Percentiles rank a stretch among this genome's conserved stretches.
Conservation (phyloP, 495 filamentous ascomycete genomes). For the Penicillium alfredii region DNA sequence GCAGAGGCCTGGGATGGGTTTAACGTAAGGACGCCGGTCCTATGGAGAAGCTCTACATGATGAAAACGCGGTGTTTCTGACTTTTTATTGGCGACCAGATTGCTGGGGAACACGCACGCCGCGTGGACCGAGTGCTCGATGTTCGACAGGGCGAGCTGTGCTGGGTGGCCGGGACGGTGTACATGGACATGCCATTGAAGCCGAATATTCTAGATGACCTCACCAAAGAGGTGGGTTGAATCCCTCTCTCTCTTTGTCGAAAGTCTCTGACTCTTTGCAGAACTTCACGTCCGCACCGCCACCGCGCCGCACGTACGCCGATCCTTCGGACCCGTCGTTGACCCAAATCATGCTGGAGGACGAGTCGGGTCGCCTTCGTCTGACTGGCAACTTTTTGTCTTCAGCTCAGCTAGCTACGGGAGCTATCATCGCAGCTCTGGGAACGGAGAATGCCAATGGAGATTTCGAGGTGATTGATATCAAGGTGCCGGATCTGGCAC, state of each 20-base stretch:
- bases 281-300: conserved; percentile 83
- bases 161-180: conserved; percentile 92
- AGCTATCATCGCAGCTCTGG: conserved; percentile 83
- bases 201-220: conserved; percentile 96
- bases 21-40: conserved; percentile 36
- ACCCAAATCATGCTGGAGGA: conserved; percentile 84
- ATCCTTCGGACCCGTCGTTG: conserved; percentile 38
- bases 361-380: conserved; percentile 83
- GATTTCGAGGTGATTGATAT: conserved; percentile 90
- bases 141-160: conserved; percentile 93
- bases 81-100: conserved; percentile 46
- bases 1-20: conserved; percentile 69
- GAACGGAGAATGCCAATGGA: conserved; percentile 85
- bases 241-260: background rate
- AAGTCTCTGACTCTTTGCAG: conserved; percentile 29
- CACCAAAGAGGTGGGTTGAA: conserved; percentile 68
- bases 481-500: conserved; percentile 76
- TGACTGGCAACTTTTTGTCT: conserved; percentile 63
- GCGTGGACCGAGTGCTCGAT: conserved; percentile 83
- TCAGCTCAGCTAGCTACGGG: conserved; percentile 76
- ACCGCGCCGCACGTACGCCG: conserved; percentile 68
- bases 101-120: conserved; percentile 65
- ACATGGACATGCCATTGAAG: conserved; percentile 95
- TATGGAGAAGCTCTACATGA: background rate
- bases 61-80: no score